phyloP scores from a whole-genome alignment of 495 filamentous ascomycete species.

The Xylaria grammica region DNA sequence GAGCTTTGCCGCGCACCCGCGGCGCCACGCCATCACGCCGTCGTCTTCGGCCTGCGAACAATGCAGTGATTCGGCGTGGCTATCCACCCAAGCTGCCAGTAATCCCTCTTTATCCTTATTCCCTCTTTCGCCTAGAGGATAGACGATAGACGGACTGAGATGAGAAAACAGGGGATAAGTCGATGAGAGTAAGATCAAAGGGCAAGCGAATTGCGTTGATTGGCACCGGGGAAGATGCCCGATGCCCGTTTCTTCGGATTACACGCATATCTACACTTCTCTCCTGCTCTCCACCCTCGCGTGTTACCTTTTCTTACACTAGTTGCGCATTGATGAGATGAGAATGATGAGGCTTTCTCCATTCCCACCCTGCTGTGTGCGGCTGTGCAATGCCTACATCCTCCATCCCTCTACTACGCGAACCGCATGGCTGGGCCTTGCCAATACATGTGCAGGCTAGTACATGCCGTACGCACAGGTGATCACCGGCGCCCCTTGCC shows the following conservation, averaged over 20 bases:
- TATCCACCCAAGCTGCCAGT: background rate
- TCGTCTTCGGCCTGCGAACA: constrained; percentile 4
- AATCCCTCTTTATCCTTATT: background rate
- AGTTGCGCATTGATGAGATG: background rate
- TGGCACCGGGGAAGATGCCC: background rate
- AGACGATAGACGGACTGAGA: no score
- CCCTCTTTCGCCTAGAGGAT: background rate
- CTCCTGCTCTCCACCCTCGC: background rate
- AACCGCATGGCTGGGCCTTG: background rate
- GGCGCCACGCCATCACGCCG: constrained; percentile 4
- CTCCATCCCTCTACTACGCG: background rate
- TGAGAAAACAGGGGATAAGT: no score
- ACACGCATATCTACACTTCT: background rate
- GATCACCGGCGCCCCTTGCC: background rate
- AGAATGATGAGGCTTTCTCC: background rate
- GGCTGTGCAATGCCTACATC: background rate
- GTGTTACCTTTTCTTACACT: background rate
- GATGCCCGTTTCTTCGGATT: background rate
- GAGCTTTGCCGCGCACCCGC: background rate
- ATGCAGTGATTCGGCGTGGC: background rate
- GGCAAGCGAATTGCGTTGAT: background rate
- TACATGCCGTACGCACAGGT: background rate
- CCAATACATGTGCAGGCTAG: background rate
- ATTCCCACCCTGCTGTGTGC: background rate
- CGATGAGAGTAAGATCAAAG: background rate